Base-by-base conservation (phyloP, 495 filamentous ascomycete genomes). In the Neurospora sp. region DNA sequence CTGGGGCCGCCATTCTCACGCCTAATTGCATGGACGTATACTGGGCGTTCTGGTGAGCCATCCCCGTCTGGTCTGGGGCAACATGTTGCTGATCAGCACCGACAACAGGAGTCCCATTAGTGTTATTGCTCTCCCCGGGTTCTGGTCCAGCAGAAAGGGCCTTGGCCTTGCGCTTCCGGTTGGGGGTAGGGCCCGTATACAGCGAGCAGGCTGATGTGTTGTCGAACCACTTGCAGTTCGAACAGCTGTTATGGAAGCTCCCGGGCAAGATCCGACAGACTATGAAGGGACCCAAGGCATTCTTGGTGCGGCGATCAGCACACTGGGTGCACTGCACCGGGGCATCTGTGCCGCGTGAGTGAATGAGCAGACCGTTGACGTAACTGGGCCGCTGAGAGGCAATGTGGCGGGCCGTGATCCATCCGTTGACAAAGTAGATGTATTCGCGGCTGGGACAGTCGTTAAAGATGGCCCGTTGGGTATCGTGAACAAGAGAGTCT, bases 161-260 rank as follows among this genome's bases (percentile, higher is more conserved):
- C 72, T 79, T 81, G 46, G 77, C 76, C 76, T 81, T 81, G 27
- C 80, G 73, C 41, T 81, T 81, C 71, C 80, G 70, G 73, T 80
- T 81, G 10, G 80, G 80, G 72, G 78, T 79, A 11, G 80, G 79
- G 1, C 80, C 80, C 16, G 77, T 81, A 66, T 80, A 81, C 37
- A 81, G 71, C 27, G 80, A 81, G 72, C 80, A 81, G 10, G 48
- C 70, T 6, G 77, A 76, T 0, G 80, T 80, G 70, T 80, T 80
- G 75, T 81, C 80, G 44, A 81, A 81, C 80, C 80, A 81, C 75
- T 81, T 81, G 77, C 80, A 81, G 74, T 81, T 81, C 16, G 80
- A 81, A 70, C 80, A 81, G 72, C 80, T 80, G 73, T 79, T 79
- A 42, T 80, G 79, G 31, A 77, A 81, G 4, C 66, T 75, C 5